Evolutionary conservation across 2,329 filamentous ascomycete genomes (phyloP).

Genomic region (Tricladium varicosporioides): DNA sequence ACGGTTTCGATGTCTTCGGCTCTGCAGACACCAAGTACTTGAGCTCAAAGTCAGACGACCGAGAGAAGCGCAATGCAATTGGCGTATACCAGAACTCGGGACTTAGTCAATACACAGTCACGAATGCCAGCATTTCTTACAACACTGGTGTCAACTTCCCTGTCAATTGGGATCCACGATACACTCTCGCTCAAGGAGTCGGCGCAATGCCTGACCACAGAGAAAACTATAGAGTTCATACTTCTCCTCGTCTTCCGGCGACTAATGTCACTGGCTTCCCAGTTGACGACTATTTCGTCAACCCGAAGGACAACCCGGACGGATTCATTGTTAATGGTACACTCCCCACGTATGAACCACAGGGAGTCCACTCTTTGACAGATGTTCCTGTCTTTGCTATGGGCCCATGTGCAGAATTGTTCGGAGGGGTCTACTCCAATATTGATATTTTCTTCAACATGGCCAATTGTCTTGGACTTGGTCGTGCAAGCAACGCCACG

Average conservation of each 20-base stretch:
- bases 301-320: slow-evolving; percentile 61
- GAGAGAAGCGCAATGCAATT: slow-evolving; percentile 72
- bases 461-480: slow-evolving; percentile 29
- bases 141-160: slow-evolving; percentile 75
- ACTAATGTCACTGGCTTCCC: slow-evolving; percentile 49
- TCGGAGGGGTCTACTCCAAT: slow-evolving; percentile 69
- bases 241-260: slow-evolving; percentile 60
- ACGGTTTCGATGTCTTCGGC: slow-evolving; percentile 86
- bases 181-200: slow-evolving; percentile 73
- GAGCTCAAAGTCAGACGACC: slow-evolving; percentile 59
- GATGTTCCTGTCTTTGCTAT: slow-evolving; percentile 76
- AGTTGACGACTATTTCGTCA: slow-evolving; percentile 60
- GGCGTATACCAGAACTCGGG: slow-evolving; percentile 74
- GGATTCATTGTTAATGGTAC: slow-evolving; percentile 78
- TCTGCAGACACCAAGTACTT: slow-evolving; percentile 79
- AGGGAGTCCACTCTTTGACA: slow-evolving; percentile 75
- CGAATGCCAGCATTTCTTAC: slow-evolving; percentile 59
- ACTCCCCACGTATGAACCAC: slow-evolving; percentile 57
- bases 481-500: slow-evolving; percentile 15
- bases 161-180: slow-evolving; percentile 79
- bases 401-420: slow-evolving; percentile 76
- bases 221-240: slow-evolving; percentile 73
- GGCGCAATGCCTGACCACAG: slow-evolving; percentile 71
- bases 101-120: slow-evolving; percentile 69
- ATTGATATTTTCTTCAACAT: slow-evolving; percentile 76